Percentiles rank a stretch among this genome's conserved stretches.
phyloP scores from a whole-genome alignment of 1,139 yeast species.

The Geotrichum phurueaensis region DNA sequence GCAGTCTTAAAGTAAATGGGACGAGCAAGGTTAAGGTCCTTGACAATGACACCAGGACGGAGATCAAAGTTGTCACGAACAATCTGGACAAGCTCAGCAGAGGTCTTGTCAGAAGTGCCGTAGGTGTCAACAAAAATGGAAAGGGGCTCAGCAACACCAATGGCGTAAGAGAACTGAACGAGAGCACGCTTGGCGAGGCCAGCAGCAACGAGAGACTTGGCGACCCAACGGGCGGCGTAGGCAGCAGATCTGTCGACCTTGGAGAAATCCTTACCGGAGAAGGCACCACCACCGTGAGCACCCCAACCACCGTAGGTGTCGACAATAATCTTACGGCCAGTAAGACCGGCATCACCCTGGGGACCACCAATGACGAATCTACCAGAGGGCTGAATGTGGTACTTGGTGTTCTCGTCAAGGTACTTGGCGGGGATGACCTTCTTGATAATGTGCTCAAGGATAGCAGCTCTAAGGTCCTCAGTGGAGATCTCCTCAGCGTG shows the following conservation, averaged over 20 bases:
- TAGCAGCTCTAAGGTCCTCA: constrained; percentile 77
- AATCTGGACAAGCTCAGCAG: constrained; percentile 84
- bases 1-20: constrained; percentile 99
- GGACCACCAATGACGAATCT: constrained; percentile 99
- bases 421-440: constrained; percentile 87
- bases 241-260: constrained; percentile 99
- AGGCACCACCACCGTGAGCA: constrained; percentile 99
- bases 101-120: constrained; percentile 88
- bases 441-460: constrained; percentile 73
- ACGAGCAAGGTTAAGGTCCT: constrained; percentile 93
- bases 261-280: constrained; percentile 99
- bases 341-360: constrained; percentile 99
- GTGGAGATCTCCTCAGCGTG: constrained; percentile 95
- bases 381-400: constrained; percentile 99
- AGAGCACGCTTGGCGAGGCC: constrained; percentile 95
- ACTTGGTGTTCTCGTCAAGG: constrained; percentile 89
- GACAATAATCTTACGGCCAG: constrained; percentile 99
- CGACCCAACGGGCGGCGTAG: constrained; percentile 99
- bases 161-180: constrained; percentile 98
- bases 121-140: constrained; percentile 95
- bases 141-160: constrained; percentile 99
- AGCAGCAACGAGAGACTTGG: constrained; percentile 92
- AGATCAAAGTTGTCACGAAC: constrained; percentile 92
- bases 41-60: constrained; percentile 99
- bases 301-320: constrained; percentile 99